phyloP scores from a whole-genome alignment of 352 stramenopile genomes.

The Globisporangium parvum region DNA sequence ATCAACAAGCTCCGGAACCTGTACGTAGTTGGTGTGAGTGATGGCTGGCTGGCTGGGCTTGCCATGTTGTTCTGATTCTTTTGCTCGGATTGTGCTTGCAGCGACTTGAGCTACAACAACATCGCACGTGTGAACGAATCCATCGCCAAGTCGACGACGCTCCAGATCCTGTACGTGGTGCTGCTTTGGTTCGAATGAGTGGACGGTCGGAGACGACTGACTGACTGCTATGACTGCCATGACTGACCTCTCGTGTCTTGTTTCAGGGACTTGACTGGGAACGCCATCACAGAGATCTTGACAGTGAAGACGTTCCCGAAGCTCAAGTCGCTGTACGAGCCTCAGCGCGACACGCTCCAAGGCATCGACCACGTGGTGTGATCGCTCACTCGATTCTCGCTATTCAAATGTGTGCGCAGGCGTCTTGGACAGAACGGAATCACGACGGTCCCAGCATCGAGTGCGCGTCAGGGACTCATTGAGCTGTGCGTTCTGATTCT shows the following conservation, averaged over 20 bases:
- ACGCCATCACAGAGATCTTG: not conserved
- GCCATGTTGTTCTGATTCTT: not conserved
- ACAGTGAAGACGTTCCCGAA: not conserved
- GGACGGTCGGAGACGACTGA: no score
- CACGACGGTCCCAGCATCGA: not conserved
- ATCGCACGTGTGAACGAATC: conserved; percentile 1
- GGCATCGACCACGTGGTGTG: not conserved
- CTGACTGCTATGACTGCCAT: no score
- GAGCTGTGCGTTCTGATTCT: conserved; percentile 3
- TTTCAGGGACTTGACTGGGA: not conserved
- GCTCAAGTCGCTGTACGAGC: conserved; percentile 1
- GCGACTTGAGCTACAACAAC: conserved; percentile 5
- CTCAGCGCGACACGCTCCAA: not conserved
- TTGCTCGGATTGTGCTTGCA: not conserved
- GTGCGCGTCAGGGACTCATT: not conserved
- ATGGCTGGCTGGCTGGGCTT: no score
- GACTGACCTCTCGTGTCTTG: not conserved
- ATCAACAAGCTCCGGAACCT: conserved; percentile 2
- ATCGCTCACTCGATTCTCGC: not conserved
- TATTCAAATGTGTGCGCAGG: not conserved
- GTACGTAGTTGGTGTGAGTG: not conserved
- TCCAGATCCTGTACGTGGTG: not conserved
- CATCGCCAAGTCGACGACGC: conserved; percentile 1
- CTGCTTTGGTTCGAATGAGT: not conserved
- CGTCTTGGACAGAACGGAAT: conserved; percentile 1